Evolutionary conservation across 768 basidiomycete species (phyloP).

Genomic region (Mycena albidolilacea): DNA sequence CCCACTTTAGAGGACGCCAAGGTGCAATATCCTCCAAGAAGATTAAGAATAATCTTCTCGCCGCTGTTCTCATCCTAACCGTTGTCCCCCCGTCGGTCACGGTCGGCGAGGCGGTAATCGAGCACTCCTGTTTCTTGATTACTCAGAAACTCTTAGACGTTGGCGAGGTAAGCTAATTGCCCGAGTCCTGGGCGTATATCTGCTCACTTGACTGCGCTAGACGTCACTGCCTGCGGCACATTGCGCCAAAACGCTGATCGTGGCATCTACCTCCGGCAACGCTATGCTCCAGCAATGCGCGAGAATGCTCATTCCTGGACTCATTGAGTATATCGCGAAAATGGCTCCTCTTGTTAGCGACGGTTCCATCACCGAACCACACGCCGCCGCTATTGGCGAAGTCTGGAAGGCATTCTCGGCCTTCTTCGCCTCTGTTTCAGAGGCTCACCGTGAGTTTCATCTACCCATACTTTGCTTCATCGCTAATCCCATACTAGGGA

Average conservation of each 20-base stretch:
- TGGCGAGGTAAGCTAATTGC: conserved; percentile 67
- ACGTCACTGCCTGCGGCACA: conserved; percentile 85
- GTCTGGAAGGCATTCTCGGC: conserved; percentile 85
- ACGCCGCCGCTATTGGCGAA: conserved; percentile 73
- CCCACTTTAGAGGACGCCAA: conserved; percentile 76
- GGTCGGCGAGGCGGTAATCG: conserved; percentile 50
- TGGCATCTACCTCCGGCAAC: conserved; percentile 78
- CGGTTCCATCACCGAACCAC: conserved; percentile 66
- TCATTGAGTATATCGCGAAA: conserved; percentile 86
- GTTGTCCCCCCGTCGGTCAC: conserved; percentile 74
- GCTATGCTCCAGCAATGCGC: conserved; percentile 79
- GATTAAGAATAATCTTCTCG: conserved; percentile 91
- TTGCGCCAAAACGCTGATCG: conserved; percentile 88
- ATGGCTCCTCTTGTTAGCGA: conserved; percentile 74
- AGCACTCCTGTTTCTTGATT: conserved; percentile 52
- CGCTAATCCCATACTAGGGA: conserved; percentile 61
- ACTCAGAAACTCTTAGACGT: conserved; percentile 82
- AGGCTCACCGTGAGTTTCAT: conserved; percentile 71
- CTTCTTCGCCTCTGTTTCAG: conserved; percentile 69
- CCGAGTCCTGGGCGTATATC: background rate
- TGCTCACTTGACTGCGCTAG: conserved; percentile 53
- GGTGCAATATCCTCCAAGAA: conserved; percentile 86
- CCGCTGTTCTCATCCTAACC: conserved; percentile 88
- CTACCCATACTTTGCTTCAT: background rate
- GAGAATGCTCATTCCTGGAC: conserved; percentile 80